phyloP scores from a whole-genome alignment of 768 basidiomycete genomes.

The Serendipita vermifera region DNA sequence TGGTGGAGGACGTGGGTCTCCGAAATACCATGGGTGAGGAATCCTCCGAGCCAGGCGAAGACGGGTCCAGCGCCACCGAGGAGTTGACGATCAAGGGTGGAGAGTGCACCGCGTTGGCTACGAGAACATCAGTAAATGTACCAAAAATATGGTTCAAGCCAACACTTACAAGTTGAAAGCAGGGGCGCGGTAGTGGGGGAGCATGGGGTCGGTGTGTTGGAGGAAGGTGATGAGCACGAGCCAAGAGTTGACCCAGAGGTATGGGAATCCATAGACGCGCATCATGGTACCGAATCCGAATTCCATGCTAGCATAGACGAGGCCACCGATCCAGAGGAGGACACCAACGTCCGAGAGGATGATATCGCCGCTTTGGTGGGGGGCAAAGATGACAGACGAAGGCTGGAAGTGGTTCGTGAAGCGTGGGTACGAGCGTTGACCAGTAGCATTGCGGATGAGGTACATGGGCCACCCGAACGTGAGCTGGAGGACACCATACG shows the following conservation, averaged over 20 bases:
- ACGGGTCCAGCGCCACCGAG: constrained; percentile 65
- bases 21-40: constrained; percentile 81
- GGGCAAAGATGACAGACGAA: constrained; percentile 63
- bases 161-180: constrained; percentile 64
- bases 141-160: neutral
- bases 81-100: constrained; percentile 77
- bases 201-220: constrained; percentile 91
- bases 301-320: constrained; percentile 43
- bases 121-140: no score
- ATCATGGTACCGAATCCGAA: constrained; percentile 62
- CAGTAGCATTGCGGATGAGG: constrained; percentile 23
- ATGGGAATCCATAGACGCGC: constrained; percentile 73
- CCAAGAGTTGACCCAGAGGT: constrained; percentile 92
- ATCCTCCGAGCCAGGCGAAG: constrained; percentile 75
- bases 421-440: constrained; percentile 26
- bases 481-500: neutral
- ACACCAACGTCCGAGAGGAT: constrained; percentile 75
- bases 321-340: constrained; percentile 49
- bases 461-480: constrained; percentile 26
- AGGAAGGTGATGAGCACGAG: constrained; percentile 93
- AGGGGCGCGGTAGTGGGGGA: constrained; percentile 83
- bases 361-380: constrained; percentile 64
- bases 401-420: constrained; percentile 29
- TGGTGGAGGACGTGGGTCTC: constrained; percentile 93
- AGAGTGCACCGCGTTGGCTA: constrained; percentile 74